phyloP scores from a whole-genome alignment of 768 basidiomycete genomes.

The Suillus bovinus region DNA sequence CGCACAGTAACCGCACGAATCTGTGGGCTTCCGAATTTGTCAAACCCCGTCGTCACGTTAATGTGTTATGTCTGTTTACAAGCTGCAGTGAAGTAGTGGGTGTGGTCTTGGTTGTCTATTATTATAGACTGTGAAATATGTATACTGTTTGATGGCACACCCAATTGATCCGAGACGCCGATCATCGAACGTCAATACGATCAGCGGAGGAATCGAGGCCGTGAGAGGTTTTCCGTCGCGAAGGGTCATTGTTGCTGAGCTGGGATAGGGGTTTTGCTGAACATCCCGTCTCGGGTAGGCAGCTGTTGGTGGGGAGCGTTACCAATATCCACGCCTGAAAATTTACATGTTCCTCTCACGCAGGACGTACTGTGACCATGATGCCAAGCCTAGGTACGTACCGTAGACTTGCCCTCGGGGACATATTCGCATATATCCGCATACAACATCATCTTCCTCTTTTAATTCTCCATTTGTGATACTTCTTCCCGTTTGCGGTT shows the following conservation, averaged over 20 bases:
- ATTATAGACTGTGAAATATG: background rate
- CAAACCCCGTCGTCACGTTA: background rate
- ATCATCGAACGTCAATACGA: background rate
- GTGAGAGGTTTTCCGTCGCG: background rate
- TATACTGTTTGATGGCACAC: background rate
- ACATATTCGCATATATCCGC: background rate
- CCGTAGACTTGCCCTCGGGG: background rate
- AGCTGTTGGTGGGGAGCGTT: background rate
- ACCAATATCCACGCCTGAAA: background rate
- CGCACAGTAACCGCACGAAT: background rate
- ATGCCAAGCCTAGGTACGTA: conserved; percentile 1
- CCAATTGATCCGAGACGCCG: conserved; percentile 3
- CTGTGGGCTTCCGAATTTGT: background rate
- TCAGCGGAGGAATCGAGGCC: conserved; percentile 2
- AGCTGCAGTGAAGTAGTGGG: background rate
- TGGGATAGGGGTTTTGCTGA: background rate
- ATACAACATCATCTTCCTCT: background rate
- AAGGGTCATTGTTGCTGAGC: background rate
- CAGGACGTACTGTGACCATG: background rate
- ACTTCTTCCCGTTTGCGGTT: background rate
- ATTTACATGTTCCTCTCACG: background rate
- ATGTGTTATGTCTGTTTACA: background rate
- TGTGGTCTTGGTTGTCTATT: background rate
- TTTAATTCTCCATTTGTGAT: background rate
- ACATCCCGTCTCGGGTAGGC: background rate